phyloP scores from a whole-genome alignment of 352 stramenopile species.

The Peronospora farinosa region DNA sequence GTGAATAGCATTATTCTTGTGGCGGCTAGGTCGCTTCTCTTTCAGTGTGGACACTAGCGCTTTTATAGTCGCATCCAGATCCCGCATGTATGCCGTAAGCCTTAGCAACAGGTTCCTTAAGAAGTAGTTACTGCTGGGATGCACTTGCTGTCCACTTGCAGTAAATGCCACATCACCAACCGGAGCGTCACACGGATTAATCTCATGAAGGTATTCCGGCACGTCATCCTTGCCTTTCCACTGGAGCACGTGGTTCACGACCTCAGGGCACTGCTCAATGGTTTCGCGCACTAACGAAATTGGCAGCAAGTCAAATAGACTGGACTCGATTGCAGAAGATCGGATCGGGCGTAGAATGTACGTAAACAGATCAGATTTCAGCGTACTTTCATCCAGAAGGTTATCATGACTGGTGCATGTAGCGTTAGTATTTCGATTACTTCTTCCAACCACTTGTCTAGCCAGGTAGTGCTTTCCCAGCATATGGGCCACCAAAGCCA shows the following conservation, averaged over 20 bases:
- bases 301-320: slow-evolving; percentile 61
- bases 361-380: slow-evolving; percentile 68
- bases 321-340: slow-evolving; percentile 75
- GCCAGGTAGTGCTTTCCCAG: slow-evolving; percentile 54
- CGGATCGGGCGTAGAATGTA: slow-evolving; percentile 71
- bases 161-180: neutral
- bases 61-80: slow-evolving; percentile 25
- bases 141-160: neutral
- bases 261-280: slow-evolving; percentile 67
- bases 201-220: slow-evolving; percentile 35
- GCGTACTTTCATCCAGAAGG: slow-evolving; percentile 37
- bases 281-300: slow-evolving; percentile 73
- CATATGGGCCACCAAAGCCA: slow-evolving; percentile 52
- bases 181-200: slow-evolving; percentile 19
- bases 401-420: slow-evolving; percentile 18
- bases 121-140: slow-evolving; percentile 25
- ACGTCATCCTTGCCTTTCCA: slow-evolving; percentile 70
- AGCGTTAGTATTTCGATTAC: neutral
- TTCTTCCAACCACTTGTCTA: slow-evolving; percentile 6
- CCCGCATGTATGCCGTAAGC: slow-evolving; percentile 20
- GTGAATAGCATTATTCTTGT: slow-evolving; percentile 9
- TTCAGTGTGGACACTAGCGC: slow-evolving; percentile 19
- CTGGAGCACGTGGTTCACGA: slow-evolving; percentile 70
- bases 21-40: slow-evolving; percentile 12
- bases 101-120: slow-evolving; percentile 24